A percentile compares a stretch with the other conserved stretches of the same genome.
Evolutionary conservation across 1,139 yeast genomes (phyloP).

Genomic region (Wickerhamiella infanticola): DNA sequence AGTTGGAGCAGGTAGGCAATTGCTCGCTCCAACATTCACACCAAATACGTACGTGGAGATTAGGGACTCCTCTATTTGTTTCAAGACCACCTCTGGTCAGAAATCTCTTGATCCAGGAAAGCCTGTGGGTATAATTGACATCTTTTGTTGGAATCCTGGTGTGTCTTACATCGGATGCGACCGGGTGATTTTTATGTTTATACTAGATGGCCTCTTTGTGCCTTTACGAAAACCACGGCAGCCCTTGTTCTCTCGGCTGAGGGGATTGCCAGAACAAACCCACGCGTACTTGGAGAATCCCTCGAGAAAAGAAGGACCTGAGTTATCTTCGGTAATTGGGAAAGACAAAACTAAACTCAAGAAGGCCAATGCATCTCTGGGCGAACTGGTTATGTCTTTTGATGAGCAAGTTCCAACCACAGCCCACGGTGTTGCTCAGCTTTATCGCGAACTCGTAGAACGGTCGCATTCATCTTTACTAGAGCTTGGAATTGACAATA

Average conservation of each 20-base stretch:
- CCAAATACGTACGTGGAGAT: background rate
- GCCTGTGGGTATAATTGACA: background rate
- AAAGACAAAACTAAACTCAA: conserved; percentile 3
- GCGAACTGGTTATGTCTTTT: conserved; percentile 2
- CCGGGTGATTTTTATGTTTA: conserved; percentile 1
- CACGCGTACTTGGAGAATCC: too few species aligned
- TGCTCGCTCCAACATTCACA: background rate
- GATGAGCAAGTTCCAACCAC: background rate
- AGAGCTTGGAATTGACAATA: background rate
- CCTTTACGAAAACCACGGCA: background rate
- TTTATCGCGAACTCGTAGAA: background rate
- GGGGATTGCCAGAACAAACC: too few species aligned
- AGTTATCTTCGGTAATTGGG: conserved; percentile 6
- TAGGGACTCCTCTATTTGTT: background rate
- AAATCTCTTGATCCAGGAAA: background rate
- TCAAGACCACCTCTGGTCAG: too few species aligned
- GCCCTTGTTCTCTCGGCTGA: background rate
- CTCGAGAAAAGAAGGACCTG: background rate
- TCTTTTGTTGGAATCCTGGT: conserved; percentile 7
- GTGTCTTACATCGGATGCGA: conserved; percentile 6
- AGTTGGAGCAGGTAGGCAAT: background rate
- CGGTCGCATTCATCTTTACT: background rate
- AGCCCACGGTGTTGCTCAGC: conserved; percentile 1
- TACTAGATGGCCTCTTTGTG: conserved; percentile 3
- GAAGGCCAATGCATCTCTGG: conserved; percentile 5